phyloP scores from a whole-genome alignment of 148 eudicot genomes.

The Fagopyrum homotropicum region DNA sequence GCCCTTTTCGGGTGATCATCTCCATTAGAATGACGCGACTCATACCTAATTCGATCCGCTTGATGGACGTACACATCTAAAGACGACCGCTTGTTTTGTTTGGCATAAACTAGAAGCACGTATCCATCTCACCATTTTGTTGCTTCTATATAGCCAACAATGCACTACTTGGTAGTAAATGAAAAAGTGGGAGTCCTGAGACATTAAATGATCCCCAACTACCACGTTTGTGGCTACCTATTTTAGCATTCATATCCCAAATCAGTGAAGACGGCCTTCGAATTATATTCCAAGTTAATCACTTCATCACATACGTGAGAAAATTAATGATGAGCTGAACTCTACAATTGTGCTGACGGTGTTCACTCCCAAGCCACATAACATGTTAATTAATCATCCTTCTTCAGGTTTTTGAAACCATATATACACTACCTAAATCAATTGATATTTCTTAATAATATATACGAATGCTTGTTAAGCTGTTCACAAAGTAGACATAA shows the following conservation, averaged over 20 bases:
- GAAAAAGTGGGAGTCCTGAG: not conserved
- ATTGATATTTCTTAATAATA: no score
- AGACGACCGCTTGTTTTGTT: no score
- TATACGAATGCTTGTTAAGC: no score
- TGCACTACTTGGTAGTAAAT: not conserved
- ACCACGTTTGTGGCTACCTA: not conserved
- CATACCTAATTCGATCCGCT: no score
- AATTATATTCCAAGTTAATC: not conserved
- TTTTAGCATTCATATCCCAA: not conserved
- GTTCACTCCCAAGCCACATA: not conserved
- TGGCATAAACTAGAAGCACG: not conserved
- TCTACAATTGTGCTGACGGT: not conserved
- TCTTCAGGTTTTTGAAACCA: no score
- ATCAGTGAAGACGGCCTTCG: not conserved
- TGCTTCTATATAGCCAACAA: conserved; percentile 7
- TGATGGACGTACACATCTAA: no score
- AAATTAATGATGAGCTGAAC: not conserved
- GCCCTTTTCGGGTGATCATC: no score
- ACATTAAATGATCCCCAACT: not conserved
- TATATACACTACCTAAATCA: no score
- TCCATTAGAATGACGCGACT: no score
- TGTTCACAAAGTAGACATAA: no score
- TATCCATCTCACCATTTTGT: not conserved
- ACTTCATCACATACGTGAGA: not conserved
- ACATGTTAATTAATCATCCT: no score